Base-by-base conservation (phyloP, 2,329 filamentous ascomycete species). In the Aspergillus proliferans region DNA sequence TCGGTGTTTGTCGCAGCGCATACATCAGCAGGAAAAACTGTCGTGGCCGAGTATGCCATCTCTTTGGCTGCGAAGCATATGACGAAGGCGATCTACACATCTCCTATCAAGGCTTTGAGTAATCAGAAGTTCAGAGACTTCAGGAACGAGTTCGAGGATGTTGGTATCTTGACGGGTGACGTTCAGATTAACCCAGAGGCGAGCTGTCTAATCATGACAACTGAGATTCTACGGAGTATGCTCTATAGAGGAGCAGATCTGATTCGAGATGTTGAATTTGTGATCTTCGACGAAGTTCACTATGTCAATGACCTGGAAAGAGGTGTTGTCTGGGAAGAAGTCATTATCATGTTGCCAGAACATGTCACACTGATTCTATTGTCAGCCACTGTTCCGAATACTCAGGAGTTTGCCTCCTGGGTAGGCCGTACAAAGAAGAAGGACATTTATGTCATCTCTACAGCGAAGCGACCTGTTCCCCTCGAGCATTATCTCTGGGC, bases 101-200 rank as follows among this genome's bases (percentile, higher is more conserved):
- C 93, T 0, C 93, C 93, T 0, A 98, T 98, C 75, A 98, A 98
- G 68, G 93, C 93, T 2, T 75, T 98, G 49, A 97, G 93, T 71
- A 98, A 98, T 65, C 93, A 98, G 65, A 98, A 98, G 68, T 98
- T 97, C 70, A 83, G 93, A 55, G 93, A 98, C 66, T 98, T 98
- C 67, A 82, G 90, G 49, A 80, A 84, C 48, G 84, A 82, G 0
- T 98, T 98, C 61, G 90, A 95, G 51, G 93, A 98, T 68, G 93
- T 98, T 15, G 93, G 93, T 14, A 97, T 98, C 55, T 72, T 98
- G 55, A 98, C 93, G 0, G 93, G 93, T 51, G 93, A 98, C 72
- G 93, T 98, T 4, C 93, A 98, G 68, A 98, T 98, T 62, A 90
- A 94, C 56, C 89, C 92, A 0, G 93, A 97, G 73, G 93, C 93